Percentiles rank a stretch among this genome's conserved stretches.
phyloP scores from a whole-genome alignment of 106 monocot genomes.

The Triglochin maritima region DNA sequence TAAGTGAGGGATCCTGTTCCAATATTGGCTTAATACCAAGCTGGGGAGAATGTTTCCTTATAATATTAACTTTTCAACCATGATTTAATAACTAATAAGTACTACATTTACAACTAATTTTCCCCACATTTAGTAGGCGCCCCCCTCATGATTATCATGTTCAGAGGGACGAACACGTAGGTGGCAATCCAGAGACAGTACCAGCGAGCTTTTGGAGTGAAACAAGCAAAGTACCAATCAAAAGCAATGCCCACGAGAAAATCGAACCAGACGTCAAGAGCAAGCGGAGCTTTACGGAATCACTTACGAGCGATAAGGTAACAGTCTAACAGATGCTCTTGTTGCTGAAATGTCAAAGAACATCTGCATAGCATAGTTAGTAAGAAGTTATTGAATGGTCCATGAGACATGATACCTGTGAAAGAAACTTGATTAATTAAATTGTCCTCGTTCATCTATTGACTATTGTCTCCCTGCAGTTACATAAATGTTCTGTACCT shows the following conservation, averaged over 20 bases:
- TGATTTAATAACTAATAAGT: neutral
- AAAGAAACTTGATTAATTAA: no score
- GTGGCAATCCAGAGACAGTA: no score
- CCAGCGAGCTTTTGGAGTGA: neutral
- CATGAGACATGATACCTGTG: no score
- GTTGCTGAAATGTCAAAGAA: constrained; percentile 35
- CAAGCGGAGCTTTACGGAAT: neutral
- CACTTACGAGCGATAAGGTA: neutral
- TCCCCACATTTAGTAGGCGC: no score
- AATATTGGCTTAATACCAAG: no score
- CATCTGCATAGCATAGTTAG: constrained; percentile 15
- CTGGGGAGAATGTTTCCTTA: no score
- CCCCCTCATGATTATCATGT: neutral
- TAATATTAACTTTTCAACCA: neutral
- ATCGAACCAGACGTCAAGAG: neutral
- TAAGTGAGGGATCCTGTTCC: no score
- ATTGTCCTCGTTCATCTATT: no score
- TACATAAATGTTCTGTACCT: no score
- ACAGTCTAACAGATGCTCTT: constrained; percentile 28
- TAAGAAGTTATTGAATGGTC: no score
- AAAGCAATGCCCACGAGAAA: neutral
- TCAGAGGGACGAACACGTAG: neutral
- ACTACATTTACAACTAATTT: no score
- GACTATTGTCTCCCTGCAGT: no score
- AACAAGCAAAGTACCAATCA: neutral